Conservation (phyloP, 2,329 filamentous ascomycete species). For the Fusarium temperatum region DNA sequence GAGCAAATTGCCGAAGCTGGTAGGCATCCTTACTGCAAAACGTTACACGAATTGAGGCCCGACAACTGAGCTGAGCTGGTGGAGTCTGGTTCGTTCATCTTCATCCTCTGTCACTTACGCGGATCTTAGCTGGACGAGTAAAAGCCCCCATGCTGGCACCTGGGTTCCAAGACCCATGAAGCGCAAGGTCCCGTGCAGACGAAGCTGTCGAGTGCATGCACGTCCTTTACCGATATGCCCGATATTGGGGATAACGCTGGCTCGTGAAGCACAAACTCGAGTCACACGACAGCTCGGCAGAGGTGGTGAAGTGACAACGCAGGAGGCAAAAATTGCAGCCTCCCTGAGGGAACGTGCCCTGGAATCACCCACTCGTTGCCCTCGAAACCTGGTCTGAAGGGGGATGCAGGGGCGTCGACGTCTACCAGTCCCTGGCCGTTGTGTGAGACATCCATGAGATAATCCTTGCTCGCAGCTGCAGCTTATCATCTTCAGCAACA, state of each 20-base stretch:
- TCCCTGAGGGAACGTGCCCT: slow-evolving; percentile 10
- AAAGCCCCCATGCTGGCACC: slow-evolving; percentile 19
- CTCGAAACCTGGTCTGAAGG: slow-evolving; percentile 19
- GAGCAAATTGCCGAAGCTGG: slow-evolving; percentile 3
- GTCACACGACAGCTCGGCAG: slow-evolving; percentile 5
- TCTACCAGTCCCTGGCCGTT: slow-evolving; percentile 19
- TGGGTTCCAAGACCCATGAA: slow-evolving; percentile 8
- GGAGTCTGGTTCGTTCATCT: slow-evolving; percentile 1
- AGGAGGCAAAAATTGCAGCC: slow-evolving; percentile 25
- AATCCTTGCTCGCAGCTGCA: slow-evolving; percentile 10
- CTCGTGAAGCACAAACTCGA: neutral
- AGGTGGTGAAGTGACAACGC: slow-evolving; percentile 15
- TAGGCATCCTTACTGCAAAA: neutral
- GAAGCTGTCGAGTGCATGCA: slow-evolving; percentile 8
- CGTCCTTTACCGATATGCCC: neutral
- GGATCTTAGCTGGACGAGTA: slow-evolving; percentile 14
- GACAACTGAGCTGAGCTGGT: neutral
- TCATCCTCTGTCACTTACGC: slow-evolving; percentile 24
- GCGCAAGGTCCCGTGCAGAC: slow-evolving; percentile 8
- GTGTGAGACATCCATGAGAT: slow-evolving; percentile 28
- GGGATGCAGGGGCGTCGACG: slow-evolving; percentile 22
- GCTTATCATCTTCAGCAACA: neutral
- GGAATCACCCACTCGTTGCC: slow-evolving; percentile 19
- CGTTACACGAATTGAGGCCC: neutral
- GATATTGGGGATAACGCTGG: neutral